Evolutionary conservation across 192 early-diverging fungal genomes (phyloP).

Genomic region (Podochytrium sp.): DNA sequence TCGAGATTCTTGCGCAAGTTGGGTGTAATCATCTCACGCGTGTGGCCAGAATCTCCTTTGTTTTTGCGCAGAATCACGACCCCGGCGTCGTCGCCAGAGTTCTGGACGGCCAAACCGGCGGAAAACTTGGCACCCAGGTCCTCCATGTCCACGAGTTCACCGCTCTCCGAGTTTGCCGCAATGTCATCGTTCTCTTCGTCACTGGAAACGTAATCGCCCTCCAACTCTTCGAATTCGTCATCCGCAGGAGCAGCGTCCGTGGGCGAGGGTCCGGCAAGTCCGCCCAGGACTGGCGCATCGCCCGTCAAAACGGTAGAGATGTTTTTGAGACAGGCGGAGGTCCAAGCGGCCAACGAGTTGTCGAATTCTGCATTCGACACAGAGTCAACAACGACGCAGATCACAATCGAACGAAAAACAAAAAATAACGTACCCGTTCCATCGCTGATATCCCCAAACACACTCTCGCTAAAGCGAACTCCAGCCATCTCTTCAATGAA

Average conservation of each 20-base stretch:
- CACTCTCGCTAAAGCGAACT: conserved; percentile 46
- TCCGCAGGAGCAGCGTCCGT: conserved; percentile 18
- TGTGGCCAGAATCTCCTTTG: conserved; percentile 35
- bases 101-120: conserved; percentile 52
- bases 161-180: conserved; percentile 53
- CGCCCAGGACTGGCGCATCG: neutral
- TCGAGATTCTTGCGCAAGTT: conserved; percentile 68
- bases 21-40: conserved; percentile 73
- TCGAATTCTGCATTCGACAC: neutral
- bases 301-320: neutral
- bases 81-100: conserved; percentile 58
- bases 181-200: conserved; percentile 49
- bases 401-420: neutral
- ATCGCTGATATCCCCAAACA: conserved; percentile 48
- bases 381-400: neutral
- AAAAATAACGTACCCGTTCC: conserved; percentile 6
- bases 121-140: conserved; percentile 70
- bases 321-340: neutral
- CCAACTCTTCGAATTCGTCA: conserved; percentile 27
- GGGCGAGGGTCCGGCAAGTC: neutral
- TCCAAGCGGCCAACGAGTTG: conserved; percentile 12
- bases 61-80: conserved; percentile 41
- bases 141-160: conserved; percentile 71
- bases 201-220: conserved; percentile 28
- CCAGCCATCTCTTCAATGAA: conserved; percentile 67